Evolutionary conservation across 2,329 filamentous ascomycete genomes (phyloP).

Genomic region (Penicillium corylophilum): DNA sequence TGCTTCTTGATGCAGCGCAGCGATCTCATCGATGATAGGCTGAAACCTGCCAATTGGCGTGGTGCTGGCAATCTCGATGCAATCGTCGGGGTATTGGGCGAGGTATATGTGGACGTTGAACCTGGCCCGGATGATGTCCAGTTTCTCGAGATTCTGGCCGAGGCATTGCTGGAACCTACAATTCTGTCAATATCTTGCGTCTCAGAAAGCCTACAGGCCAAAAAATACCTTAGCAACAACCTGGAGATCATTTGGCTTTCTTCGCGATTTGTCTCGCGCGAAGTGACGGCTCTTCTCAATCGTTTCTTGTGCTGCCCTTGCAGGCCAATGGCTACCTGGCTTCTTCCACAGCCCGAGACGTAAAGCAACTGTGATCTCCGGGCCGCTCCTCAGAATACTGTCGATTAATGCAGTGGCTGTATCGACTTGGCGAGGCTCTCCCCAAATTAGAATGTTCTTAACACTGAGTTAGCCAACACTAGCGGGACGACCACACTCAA

Average conservation of each 20-base stretch:
- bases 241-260: too few species aligned
- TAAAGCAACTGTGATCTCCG: not conserved
- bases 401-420: not conserved
- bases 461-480: not conserved
- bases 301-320: not conserved
- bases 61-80: slow-evolving; percentile 34
- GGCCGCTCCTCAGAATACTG: not conserved
- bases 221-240: too few species aligned
- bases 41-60: slow-evolving; percentile 36
- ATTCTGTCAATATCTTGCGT: too few species aligned
- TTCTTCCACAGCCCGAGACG: not conserved
- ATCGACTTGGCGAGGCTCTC: not conserved
- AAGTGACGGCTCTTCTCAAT: not conserved
- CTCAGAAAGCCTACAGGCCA: too few species aligned
- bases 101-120: slow-evolving; percentile 43
- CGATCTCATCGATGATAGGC: slow-evolving; percentile 34
- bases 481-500: not conserved
- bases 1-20: slow-evolving; percentile 30
- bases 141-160: slow-evolving; percentile 42
- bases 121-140: slow-evolving; percentile 46
- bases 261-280: not conserved
- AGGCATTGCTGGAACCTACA: slow-evolving; percentile 36
- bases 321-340: not conserved
- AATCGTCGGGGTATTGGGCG: slow-evolving; percentile 26
- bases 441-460: slow-evolving; percentile 1